Conservation (phyloP, 2,329 filamentous ascomycete genomes). For the Epichloe scottii region DNA sequence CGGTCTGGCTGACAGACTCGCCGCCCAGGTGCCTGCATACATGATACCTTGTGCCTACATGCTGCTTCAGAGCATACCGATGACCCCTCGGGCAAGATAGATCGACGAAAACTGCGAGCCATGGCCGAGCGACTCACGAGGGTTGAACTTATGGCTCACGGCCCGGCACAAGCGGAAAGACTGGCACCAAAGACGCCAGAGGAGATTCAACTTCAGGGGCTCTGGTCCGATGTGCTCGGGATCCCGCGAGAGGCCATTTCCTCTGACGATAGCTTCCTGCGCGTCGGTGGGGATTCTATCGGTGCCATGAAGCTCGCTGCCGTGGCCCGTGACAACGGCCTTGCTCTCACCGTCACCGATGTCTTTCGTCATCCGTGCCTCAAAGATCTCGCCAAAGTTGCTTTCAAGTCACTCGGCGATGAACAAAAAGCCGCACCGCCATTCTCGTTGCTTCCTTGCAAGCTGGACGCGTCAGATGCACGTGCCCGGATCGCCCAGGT, state of each 20-base stretch:
- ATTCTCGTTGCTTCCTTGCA: not conserved
- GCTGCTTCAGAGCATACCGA: constrained; percentile 6
- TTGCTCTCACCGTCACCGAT: constrained; percentile 26
- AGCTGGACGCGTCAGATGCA: not conserved
- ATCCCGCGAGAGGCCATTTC: constrained; percentile 5
- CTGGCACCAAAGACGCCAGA: not conserved
- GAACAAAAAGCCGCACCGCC: not conserved
- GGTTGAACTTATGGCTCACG: not conserved
- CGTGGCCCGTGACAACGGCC: constrained; percentile 18
- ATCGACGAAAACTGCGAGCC: constrained; percentile 7
- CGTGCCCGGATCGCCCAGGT: not conserved
- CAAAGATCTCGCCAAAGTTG: not conserved
- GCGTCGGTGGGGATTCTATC: constrained; percentile 8
- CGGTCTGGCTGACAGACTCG: constrained; percentile 1
- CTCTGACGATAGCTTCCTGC: constrained; percentile 5
- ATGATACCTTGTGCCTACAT: constrained; percentile 10
- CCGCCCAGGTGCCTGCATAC: constrained; percentile 2
- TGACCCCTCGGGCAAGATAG: constrained; percentile 12
- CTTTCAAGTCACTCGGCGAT: not conserved
- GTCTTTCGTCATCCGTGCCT: constrained; percentile 18
- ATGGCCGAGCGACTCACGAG: constrained; percentile 5
- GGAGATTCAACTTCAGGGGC: constrained; percentile 3
- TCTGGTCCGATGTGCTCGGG: constrained; percentile 6
- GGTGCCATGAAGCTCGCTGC: constrained; percentile 24
- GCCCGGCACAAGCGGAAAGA: not conserved